Conservation (phyloP, 2,329 filamentous ascomycete species). For the Fusarium anguioides region DNA sequence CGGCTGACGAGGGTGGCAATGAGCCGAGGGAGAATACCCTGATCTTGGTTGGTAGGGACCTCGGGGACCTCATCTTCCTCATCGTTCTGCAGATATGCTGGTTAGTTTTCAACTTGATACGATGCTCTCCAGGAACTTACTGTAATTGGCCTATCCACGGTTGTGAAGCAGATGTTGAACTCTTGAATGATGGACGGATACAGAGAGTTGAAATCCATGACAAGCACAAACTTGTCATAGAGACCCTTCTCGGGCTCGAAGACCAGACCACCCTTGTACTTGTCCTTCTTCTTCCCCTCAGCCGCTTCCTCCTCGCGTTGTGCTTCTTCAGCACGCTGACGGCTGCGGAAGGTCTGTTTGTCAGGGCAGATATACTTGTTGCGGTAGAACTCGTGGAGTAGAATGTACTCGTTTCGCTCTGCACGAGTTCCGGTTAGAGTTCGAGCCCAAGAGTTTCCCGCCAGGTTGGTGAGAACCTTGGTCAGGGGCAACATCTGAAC, state of each 20-base stretch:
- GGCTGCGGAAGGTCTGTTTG: slow-evolving; percentile 84
- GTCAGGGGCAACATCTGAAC: slow-evolving; percentile 94
- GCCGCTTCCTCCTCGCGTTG: slow-evolving; percentile 72
- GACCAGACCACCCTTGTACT: slow-evolving; percentile 97
- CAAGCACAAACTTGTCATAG: slow-evolving; percentile 97
- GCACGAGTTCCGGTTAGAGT: slow-evolving; percentile 95
- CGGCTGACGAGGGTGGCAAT: slow-evolving; percentile 92
- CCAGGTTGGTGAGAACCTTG: slow-evolving; percentile 94
- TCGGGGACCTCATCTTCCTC: slow-evolving; percentile 92
- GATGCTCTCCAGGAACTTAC: slow-evolving; percentile 61
- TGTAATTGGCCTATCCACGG: slow-evolving; percentile 80
- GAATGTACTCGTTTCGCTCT: slow-evolving; percentile 98
- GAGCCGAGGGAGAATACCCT: slow-evolving; percentile 88
- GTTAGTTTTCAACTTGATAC: slow-evolving; percentile 44
- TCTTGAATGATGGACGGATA: slow-evolving; percentile 99
- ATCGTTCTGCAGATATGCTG: slow-evolving; percentile 57
- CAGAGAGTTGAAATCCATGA: slow-evolving; percentile 99
- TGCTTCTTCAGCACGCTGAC: slow-evolving; percentile 78
- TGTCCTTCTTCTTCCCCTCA: slow-evolving; percentile 96
- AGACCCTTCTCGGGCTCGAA: slow-evolving; percentile 98
- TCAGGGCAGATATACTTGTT: slow-evolving; percentile 99
- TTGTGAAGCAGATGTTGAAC: slow-evolving; percentile 99
- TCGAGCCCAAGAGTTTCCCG: slow-evolving; percentile 97
- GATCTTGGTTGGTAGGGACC: slow-evolving; percentile 79
- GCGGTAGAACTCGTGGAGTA: slow-evolving; percentile 94